These are phyloP conservation scores for Termitomyces sp. DNA, from an alignment of 1,284 basidiomycete species.

Conservation along the genomic window DNA sequence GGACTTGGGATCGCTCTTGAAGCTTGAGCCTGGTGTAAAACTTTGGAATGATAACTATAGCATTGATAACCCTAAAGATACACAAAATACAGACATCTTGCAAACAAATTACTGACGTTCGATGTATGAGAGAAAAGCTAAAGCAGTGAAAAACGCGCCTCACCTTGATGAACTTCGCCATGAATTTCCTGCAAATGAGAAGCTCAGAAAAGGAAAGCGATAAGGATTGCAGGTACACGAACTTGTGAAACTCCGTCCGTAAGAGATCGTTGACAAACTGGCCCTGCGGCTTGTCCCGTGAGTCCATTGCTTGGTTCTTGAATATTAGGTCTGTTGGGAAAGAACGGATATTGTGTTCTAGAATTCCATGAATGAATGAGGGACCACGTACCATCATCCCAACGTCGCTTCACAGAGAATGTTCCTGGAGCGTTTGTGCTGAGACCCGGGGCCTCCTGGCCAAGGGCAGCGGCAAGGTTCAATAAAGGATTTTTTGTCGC, in stretches of 20 bases:
- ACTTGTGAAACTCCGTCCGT: conserved; percentile 90
- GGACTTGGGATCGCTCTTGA: conserved; percentile 45
- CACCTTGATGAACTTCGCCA: conserved; percentile 76
- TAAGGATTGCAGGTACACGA: conserved; percentile 25
- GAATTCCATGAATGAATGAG: background rate
- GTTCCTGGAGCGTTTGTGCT: conserved; percentile 76
- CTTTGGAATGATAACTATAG: conserved; percentile 4
- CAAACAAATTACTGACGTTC: conserved; percentile 3
- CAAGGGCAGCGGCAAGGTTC: conserved; percentile 85
- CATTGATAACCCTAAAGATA: conserved; percentile 10
- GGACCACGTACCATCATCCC: conserved; percentile 81
- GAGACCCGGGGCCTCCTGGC: conserved; percentile 58
- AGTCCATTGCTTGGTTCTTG: conserved; percentile 88
- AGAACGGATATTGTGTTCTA: conserved; percentile 1
- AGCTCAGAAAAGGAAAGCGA: conserved; percentile 4
- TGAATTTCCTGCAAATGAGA: conserved; percentile 56
- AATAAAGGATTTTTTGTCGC: conserved; percentile 83
- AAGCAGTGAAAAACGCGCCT: conserved; percentile 4
- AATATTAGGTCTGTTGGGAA: conserved; percentile 79
- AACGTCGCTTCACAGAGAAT: conserved; percentile 88
- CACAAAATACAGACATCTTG: conserved; percentile 11
- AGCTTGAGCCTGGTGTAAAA: background rate
- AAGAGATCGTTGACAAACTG: conserved; percentile 92
- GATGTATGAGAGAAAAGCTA: background rate
- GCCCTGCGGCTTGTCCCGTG: conserved; percentile 54